phyloP scores from a whole-genome alignment of 2,329 filamentous ascomycete species.

The Verticillium klebahnii region DNA sequence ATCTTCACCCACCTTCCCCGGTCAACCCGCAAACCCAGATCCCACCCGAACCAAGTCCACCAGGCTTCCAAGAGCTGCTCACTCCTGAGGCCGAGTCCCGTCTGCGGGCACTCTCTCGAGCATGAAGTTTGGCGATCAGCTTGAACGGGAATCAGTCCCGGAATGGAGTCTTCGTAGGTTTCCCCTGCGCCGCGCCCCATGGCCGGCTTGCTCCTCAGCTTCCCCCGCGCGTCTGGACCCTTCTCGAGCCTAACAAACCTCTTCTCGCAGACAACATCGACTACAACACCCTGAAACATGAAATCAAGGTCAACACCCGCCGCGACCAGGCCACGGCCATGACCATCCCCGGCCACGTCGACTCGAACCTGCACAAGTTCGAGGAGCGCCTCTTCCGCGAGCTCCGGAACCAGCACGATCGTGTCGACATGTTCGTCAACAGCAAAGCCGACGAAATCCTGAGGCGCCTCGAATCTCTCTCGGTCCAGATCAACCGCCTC shows the following conservation, averaged over 20 bases:
- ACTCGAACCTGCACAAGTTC: constrained; percentile 55
- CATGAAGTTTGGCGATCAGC: constrained; percentile 75
- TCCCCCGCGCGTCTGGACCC: not conserved
- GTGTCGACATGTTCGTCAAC: constrained; percentile 71
- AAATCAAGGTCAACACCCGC: constrained; percentile 77
- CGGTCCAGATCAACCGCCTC: constrained; percentile 41
- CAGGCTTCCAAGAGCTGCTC: not conserved
- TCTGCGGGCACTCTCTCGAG: not conserved
- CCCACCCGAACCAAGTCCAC: not conserved
- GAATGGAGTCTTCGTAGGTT: constrained; percentile 72
- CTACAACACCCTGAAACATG: constrained; percentile 80
- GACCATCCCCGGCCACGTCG: constrained; percentile 67
- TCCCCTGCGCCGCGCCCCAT: no score
- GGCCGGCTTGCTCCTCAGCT: not conserved
- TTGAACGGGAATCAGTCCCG: constrained; percentile 72
- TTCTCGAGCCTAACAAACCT: not conserved
- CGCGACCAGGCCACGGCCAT: constrained; percentile 65
- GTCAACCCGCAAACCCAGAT: not conserved
- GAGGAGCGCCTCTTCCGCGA: constrained; percentile 68
- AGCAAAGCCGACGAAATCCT: constrained; percentile 78
- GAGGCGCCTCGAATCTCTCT: constrained; percentile 55
- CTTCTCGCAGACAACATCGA: constrained; percentile 69
- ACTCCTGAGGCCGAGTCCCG: not conserved
- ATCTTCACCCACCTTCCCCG: not conserved
- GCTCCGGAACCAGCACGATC: constrained; percentile 69